Conservation (phyloP, 192 early-diverging fungal genomes). For the Coemansia sp. region DNA sequence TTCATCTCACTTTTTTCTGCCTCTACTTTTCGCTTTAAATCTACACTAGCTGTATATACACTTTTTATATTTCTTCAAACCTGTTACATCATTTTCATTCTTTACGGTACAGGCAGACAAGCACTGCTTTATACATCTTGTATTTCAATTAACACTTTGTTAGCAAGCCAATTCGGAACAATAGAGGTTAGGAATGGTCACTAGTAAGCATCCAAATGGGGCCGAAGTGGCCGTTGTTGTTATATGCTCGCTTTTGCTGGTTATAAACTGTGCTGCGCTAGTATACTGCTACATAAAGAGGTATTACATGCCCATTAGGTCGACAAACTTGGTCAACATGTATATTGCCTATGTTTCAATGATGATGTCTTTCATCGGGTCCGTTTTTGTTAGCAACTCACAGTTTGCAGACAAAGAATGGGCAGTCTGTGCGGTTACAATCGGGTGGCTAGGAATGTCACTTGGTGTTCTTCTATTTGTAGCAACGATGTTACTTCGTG, state of each 20-base stretch:
- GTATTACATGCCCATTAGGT: conserved; percentile 35
- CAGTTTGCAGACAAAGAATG: conserved; percentile 18
- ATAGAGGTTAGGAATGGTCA: no score
- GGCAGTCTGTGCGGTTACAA: conserved; percentile 29
- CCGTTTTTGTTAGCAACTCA: conserved; percentile 13
- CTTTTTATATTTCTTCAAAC: background rate
- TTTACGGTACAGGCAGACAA: background rate
- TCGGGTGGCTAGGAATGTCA: conserved; percentile 44
- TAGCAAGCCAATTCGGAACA: background rate
- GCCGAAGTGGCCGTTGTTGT: conserved; percentile 29
- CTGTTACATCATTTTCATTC: background rate
- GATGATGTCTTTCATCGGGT: conserved; percentile 42
- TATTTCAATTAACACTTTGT: background rate
- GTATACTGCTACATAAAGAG: conserved; percentile 32
- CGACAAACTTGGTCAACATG: conserved; percentile 39
- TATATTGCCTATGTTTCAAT: conserved; percentile 32
- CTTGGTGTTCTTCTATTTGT: conserved; percentile 34
- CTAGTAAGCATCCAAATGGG: conserved; percentile 13
- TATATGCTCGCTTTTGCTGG: conserved; percentile 24
- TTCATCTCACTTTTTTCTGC: background rate
- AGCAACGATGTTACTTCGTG: conserved; percentile 32
- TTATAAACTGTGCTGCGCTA: conserved; percentile 20
- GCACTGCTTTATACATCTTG: background rate
- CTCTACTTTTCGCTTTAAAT: background rate
- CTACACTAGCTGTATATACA: background rate